Evolutionary conservation across 73 alveolate genomes (phyloP).

Genomic region (Blepharisma stoltei): DNA sequence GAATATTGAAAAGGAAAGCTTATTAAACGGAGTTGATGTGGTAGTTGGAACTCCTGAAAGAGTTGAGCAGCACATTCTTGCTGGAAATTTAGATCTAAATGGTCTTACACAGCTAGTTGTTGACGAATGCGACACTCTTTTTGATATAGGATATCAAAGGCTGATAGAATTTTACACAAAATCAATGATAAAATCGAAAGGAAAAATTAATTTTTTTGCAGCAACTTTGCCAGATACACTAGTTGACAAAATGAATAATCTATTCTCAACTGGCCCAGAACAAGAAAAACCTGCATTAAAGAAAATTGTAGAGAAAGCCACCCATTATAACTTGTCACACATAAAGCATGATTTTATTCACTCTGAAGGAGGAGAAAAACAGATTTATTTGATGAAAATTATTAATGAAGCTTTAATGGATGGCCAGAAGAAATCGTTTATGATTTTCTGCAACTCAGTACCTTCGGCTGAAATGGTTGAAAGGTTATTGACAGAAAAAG

Average conservation of each 20-base stretch:
- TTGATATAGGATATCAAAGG: constrained; percentile 55
- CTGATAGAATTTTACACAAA: constrained; percentile 34
- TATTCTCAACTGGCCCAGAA: constrained; percentile 31
- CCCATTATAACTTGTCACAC: constrained; percentile 55
- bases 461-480: constrained; percentile 71
- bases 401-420: constrained; percentile 57
- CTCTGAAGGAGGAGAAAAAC: constrained; percentile 49
- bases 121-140: constrained; percentile 68
- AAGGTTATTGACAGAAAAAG: constrained; percentile 50
- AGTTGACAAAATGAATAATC: constrained; percentile 32
- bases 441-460: constrained; percentile 72
- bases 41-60: constrained; percentile 59
- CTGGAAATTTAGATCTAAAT: constrained; percentile 35
- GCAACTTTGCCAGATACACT: constrained; percentile 58
- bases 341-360: constrained; percentile 61
- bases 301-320: constrained; percentile 39
- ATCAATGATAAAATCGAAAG: constrained; percentile 57
- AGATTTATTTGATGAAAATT: constrained; percentile 36
- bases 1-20: constrained; percentile 34
- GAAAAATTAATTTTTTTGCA: constrained; percentile 44
- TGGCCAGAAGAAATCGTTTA: constrained; percentile 44
- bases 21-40: constrained; percentile 53
- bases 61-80: constrained; percentile 35
- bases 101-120: constrained; percentile 47
- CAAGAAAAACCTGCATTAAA: constrained; percentile 32